Evolutionary conservation across 768 basidiomycete genomes (phyloP).

Genomic region (Cystobasidium tubakii): DNA sequence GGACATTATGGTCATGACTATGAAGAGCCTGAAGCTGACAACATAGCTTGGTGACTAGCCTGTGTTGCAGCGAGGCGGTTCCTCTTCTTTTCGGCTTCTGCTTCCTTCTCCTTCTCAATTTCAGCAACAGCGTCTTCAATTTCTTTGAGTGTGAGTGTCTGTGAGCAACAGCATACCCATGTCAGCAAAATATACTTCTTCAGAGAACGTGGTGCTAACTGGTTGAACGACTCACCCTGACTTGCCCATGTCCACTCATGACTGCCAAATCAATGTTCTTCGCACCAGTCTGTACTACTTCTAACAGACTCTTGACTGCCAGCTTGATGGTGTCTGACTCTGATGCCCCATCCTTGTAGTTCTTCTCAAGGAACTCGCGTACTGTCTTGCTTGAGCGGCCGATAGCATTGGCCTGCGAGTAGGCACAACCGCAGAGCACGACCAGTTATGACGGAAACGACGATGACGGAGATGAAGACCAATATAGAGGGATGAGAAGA

Average conservation of each 20-base stretch:
- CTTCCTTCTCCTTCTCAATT: slow-evolving; percentile 94
- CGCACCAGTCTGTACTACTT: slow-evolving; percentile 98
- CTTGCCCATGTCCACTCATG: slow-evolving; percentile 90
- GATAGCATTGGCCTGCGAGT: slow-evolving; percentile 80
- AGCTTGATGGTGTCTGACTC: slow-evolving; percentile 88
- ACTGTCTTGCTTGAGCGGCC: slow-evolving; percentile 97
- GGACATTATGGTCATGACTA: background rate
- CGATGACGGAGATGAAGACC: background rate
- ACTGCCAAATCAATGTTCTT: slow-evolving; percentile 99
- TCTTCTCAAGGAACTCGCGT: slow-evolving; percentile 96
- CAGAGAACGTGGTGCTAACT: background rate
- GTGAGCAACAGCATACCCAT: slow-evolving; percentile 2
- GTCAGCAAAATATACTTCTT: background rate
- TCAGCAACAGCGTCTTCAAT: slow-evolving; percentile 86
- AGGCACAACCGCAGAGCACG: background rate
- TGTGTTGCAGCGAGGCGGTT: slow-evolving; percentile 84
- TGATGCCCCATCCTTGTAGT: slow-evolving; percentile 82
- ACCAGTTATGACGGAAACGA: background rate
- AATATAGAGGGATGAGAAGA: background rate
- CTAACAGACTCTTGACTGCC: slow-evolving; percentile 87
- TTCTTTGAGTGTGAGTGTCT: slow-evolving; percentile 80
- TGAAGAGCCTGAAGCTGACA: slow-evolving; percentile 28
- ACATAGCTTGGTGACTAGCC: slow-evolving; percentile 82
- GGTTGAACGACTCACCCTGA: slow-evolving; percentile 60
- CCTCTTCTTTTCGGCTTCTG: slow-evolving; percentile 92